Evolutionary conservation across 2,329 filamentous ascomycete species (phyloP).

Genomic region (Cladorrhinum sp.): DNA sequence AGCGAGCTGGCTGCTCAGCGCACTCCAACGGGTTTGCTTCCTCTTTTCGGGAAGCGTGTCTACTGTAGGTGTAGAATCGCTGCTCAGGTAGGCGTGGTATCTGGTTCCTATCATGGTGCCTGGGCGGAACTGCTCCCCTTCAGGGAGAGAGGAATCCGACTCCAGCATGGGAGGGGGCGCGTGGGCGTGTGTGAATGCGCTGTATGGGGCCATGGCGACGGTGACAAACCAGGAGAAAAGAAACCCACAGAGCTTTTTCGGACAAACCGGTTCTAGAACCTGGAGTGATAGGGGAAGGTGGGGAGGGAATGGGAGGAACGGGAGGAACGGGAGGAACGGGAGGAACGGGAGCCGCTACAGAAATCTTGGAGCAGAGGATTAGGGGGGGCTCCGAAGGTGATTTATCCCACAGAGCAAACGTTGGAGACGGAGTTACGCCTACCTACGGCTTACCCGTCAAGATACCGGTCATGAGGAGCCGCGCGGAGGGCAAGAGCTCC

Average conservation of each 20-base stretch:
- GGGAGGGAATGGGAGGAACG: neutral
- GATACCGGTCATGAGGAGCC: neutral
- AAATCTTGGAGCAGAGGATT: neutral
- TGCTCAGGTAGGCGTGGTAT: constrained; percentile 8
- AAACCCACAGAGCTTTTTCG: neutral
- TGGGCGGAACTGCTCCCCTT: neutral
- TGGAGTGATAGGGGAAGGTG: neutral
- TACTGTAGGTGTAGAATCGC: neutral
- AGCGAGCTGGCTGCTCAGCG: neutral
- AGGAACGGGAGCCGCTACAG: neutral
- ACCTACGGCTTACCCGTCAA: neutral
- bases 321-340: too few species aligned
- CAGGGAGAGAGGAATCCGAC: neutral
- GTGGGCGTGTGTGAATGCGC: constrained; percentile 4
- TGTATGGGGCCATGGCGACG: neutral
- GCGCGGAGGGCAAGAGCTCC: neutral
- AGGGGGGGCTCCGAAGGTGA: neutral
- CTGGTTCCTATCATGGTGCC: neutral
- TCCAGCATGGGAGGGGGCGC: neutral
- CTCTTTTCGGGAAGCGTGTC: neutral
- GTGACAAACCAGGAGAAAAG: neutral
- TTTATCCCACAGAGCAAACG: neutral
- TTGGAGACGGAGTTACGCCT: neutral
- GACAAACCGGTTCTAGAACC: neutral
- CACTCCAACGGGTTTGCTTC: neutral